These are phyloP conservation scores for Fusarium protoensiforme DNA, from an alignment of 2,329 filamentous ascomycete species.

Conservation along the genomic window DNA sequence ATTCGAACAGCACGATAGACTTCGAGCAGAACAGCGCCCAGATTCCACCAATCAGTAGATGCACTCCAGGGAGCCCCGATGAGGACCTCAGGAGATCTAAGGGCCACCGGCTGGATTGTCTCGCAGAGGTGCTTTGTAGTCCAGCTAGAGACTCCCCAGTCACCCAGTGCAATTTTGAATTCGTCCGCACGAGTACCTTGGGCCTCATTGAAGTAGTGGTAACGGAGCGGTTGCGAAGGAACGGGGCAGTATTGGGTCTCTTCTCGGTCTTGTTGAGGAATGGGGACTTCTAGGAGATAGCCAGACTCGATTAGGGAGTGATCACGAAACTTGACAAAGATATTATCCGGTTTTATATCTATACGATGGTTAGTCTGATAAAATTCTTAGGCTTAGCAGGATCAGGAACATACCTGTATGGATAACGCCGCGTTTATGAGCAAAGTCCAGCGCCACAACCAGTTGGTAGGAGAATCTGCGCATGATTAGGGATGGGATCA, in stretches of 20 bases:
- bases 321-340: constrained; percentile 36
- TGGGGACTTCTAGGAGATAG: constrained; percentile 18
- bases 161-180: constrained; percentile 27
- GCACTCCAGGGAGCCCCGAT: constrained; percentile 35
- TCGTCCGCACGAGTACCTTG: neutral
- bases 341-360: constrained; percentile 40
- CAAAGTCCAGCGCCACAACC: constrained; percentile 29
- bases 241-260: constrained; percentile 15
- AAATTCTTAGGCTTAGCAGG: neutral
- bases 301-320: constrained; percentile 15
- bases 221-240: constrained; percentile 9
- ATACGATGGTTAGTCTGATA: neutral
- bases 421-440: constrained; percentile 33
- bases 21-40: constrained; percentile 33
- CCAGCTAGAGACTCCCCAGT: constrained; percentile 39
- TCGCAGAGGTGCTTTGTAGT: constrained; percentile 29
- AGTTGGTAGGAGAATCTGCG: constrained; percentile 30
- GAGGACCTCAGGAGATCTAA: constrained; percentile 40
- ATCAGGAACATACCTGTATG: constrained; percentile 28
- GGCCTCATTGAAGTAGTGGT: constrained; percentile 23
- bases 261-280: constrained; percentile 9
- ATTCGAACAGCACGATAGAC: constrained; percentile 25
- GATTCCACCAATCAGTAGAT: constrained; percentile 36
- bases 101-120: constrained; percentile 34
- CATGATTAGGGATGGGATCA: constrained; percentile 25